Percentiles rank a stretch among this genome's conserved stretches.
Evolutionary conservation across 768 basidiomycete genomes (phyloP).

Genomic region (Psilocybe cubensis): DNA sequence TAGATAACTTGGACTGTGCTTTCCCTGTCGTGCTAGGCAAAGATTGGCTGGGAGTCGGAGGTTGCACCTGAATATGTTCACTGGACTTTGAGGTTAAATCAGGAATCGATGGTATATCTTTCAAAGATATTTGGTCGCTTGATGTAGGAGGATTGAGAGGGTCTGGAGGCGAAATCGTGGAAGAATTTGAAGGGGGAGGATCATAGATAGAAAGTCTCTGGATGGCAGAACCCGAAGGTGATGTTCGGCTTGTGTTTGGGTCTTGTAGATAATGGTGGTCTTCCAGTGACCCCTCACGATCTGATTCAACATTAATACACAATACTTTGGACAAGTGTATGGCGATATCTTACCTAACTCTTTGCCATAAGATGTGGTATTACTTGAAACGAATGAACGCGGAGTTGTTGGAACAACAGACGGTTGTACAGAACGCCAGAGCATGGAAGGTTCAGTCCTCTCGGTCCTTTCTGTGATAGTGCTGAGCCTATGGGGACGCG

Average conservation of each 20-base stretch:
- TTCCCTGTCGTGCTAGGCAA: conserved; percentile 46
- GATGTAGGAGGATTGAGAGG: conserved; percentile 33
- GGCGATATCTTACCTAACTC: conserved; percentile 49
- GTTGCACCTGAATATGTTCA: conserved; percentile 22
- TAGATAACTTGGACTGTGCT: conserved; percentile 64
- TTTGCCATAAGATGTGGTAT: conserved; percentile 66
- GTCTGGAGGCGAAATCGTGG: conserved; percentile 39
- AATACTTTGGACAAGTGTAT: not conserved
- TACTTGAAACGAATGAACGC: conserved; percentile 42
- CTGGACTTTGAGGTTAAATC: conserved; percentile 55
- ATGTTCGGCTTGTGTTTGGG: conserved; percentile 50
- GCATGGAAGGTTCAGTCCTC: conserved; percentile 58
- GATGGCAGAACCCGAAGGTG: conserved; percentile 72
- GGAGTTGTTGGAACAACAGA: conserved; percentile 41
- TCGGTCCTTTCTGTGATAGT: conserved; percentile 75
- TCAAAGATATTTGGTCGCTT: conserved; percentile 49
- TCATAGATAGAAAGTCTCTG: conserved; percentile 61
- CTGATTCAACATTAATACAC: not conserved
- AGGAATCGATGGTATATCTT: conserved; percentile 58
- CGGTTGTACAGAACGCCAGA: conserved; percentile 47
- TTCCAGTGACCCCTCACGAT: conserved; percentile 11
- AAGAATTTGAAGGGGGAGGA: conserved; percentile 55
- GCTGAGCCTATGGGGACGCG: conserved; percentile 41
- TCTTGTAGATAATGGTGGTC: conserved; percentile 30
- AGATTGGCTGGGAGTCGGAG: conserved; percentile 21